Evolutionary conservation across 441 rosid genomes (phyloP), one percentile per base, ranked within the genome.

Genomic region (Daphne laureola): DNA sequence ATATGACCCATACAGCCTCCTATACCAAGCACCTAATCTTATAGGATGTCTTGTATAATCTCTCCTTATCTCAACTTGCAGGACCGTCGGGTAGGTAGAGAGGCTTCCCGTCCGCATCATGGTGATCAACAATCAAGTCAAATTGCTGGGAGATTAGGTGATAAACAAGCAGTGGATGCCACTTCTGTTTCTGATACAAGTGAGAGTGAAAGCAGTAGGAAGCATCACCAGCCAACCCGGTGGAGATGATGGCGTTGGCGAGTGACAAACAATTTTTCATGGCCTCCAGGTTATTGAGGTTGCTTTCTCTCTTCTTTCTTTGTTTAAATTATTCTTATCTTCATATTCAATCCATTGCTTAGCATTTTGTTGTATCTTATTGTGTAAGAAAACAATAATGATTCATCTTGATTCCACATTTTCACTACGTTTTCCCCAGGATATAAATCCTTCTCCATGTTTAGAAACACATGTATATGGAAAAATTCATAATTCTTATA

Each of bases 41-140:
- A 7, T 16, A 26, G 17, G 11, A 25, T 15, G 13, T 38, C 27
- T 53, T 51, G 21, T 43, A 26, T 31, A 31, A 31, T 25, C 27
- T 46, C 21, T 48, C 38, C 7, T 55, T 12, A 40, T 14, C 27
- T 2, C 14, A 49, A 52, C 57, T 51, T 13, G 31, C 78, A 90
- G 96, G 96, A 80, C 41, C 86, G 82, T 14, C 78, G 81, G 53
- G 60, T 72, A 8, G 75, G 69, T 8, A 83, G 72, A 72, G 95
- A 83, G 53, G 59, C 82, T 40, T 68, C 72, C 13, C 51, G 43
- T 56, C 63, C 73, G 12, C 54, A 23, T 55, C 61, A 40, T 56
- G 73, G 66, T 12, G 41, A 52, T 43, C 73, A 61, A n/a, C 71
- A 54, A 54, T 73, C 45, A 26, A 71, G 54, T 53, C 56, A 35